Evolutionary conservation across 2,329 filamentous ascomycete species (phyloP).

Genomic region (Cercospora sp.): DNA sequence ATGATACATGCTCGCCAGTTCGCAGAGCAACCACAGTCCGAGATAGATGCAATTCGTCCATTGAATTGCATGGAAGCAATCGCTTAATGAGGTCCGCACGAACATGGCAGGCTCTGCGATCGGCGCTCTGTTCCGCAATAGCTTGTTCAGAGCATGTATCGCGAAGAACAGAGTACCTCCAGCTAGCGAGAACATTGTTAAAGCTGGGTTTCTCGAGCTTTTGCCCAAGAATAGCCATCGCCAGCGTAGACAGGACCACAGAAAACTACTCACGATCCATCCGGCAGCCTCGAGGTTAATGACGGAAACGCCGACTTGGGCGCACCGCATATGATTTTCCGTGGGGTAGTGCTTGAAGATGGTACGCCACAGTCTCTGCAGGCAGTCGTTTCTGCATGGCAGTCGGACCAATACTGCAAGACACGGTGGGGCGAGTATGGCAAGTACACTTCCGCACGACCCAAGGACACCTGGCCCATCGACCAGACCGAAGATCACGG

Average conservation of each 20-base stretch:
- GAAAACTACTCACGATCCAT: not conserved
- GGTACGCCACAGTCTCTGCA: not conserved
- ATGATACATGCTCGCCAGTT: not conserved
- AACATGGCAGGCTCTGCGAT: not conserved
- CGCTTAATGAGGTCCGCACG: not conserved
- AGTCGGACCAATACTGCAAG: not conserved
- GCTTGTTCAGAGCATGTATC: not conserved
- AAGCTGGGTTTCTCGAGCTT: not conserved
- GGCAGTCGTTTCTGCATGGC: not conserved
- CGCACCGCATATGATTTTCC: not conserved
- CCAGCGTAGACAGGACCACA: not conserved
- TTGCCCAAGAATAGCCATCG: not conserved
- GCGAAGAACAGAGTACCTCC: not conserved
- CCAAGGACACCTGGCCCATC: not conserved
- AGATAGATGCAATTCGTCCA: not conserved
- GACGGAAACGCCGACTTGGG: not conserved
- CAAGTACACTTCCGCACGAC: not conserved
- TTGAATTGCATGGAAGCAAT: not conserved
- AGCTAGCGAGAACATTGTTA: not conserved
- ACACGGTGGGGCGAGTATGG: not conserved
- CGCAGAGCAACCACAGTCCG: not conserved
- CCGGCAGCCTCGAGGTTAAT: not conserved
- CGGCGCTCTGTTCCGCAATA: not conserved
- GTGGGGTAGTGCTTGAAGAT: not conserved
- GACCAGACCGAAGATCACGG: not conserved